Base-by-base conservation (phyloP, 2,329 filamentous ascomycete genomes). In the Leptographium galeiforme region DNA sequence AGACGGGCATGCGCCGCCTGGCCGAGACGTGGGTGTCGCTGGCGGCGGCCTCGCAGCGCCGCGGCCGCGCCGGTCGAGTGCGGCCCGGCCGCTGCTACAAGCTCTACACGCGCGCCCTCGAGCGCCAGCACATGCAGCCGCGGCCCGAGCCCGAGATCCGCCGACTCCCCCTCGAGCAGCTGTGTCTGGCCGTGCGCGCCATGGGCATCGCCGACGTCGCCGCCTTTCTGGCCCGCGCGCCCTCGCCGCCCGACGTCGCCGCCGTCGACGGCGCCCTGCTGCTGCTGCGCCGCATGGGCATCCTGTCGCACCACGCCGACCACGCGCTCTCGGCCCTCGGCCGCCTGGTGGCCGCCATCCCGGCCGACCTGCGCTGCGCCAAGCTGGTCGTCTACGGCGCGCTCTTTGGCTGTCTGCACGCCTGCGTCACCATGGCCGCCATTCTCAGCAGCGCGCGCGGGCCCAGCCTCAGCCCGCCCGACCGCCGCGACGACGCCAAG, bases 341-440 rank as follows among this genome's bases (percentile, higher is more conserved):
- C 41, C 83, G 86, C 52, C 93, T 97, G 69, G 75, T 98, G n/a
- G 86, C 90, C 18, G 88, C 94, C 81, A 89, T 98, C 50, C 93
- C 93, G 2, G 88, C 91, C 0, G 93, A 98, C 63, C 75, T 98
- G 48, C 82, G 91, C 33, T 94, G 89, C 65, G 89, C 87, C 47
- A 98, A 98, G 68, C 76, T 98, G 38, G 89, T 98, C 77, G 87
- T 98, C 4, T 95, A 94, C 63, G 93, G 93, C 7, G 85, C 89
- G 16, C 89, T 94, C 55, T 97, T 98, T 63, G 87, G 87, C 38
- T 97, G 91, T 63, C 76, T 97, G 8, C 89, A 95, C 62, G 82
- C 91, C 51, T 89, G 85, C 59, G 77, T 97, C 53, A 89, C 86
- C 3, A 90, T 97, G 57, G 88, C 93, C 2, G 85, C 90, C 10